Evolutionary conservation across 306 rosid genomes (phyloP).

Genomic region (Inga oerstediana): DNA sequence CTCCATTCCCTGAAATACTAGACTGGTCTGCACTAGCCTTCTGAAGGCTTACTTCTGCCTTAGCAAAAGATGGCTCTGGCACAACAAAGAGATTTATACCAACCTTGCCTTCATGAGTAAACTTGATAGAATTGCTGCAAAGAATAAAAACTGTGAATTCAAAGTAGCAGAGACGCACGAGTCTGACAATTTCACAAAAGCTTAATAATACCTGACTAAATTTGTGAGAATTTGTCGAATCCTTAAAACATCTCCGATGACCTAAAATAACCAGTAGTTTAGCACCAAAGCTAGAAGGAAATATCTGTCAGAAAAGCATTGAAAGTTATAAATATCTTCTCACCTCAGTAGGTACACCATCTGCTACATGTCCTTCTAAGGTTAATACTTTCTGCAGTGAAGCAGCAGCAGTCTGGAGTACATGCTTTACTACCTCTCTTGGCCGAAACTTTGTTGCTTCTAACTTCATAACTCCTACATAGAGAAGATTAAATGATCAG

Average conservation of each 20-base stretch:
- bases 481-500: background rate
- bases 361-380: slow-evolving; percentile 86
- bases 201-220: slow-evolving; percentile 75
- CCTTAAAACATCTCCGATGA: slow-evolving; percentile 92
- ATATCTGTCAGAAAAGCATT: background rate
- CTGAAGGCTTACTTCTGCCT: slow-evolving; percentile 49
- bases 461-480: slow-evolving; percentile 92
- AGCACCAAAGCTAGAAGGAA: background rate
- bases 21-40: slow-evolving; percentile 40
- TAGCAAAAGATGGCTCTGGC: slow-evolving; percentile 56
- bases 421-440: slow-evolving; percentile 92
- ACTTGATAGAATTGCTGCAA: slow-evolving; percentile 93
- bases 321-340: slow-evolving; percentile 26
- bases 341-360: slow-evolving; percentile 94
- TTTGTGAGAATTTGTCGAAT: slow-evolving; percentile 97
- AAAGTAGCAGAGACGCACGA: background rate
- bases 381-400: slow-evolving; percentile 82
- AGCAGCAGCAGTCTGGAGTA: slow-evolving; percentile 96
- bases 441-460: slow-evolving; percentile 96
- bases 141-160: slow-evolving; percentile 19
- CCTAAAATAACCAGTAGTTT: slow-evolving; percentile 48
- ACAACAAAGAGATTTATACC: slow-evolving; percentile 78
- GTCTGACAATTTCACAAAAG: slow-evolving; percentile 7
- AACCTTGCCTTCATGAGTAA: slow-evolving; percentile 94
- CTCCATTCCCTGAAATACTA: slow-evolving; percentile 44